These are phyloP conservation scores for Fusarium sp. DNA, from an alignment of 2,329 filamentous ascomycete genomes.

Conservation along the genomic window DNA sequence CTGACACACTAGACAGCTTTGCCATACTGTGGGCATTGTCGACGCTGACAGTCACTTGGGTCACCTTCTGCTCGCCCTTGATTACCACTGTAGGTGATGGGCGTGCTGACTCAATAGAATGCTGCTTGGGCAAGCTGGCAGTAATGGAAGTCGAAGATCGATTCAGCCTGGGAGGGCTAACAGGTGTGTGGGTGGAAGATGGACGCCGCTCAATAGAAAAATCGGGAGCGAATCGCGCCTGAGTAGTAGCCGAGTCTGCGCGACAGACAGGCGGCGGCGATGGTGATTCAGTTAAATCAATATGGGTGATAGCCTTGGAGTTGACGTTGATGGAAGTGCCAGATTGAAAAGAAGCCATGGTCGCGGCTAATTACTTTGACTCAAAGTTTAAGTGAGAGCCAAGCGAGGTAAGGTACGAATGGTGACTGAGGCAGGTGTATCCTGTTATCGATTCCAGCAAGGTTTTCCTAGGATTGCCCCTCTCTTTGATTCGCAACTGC, in stretches of 20 bases:
- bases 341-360: slow-evolving; percentile 18
- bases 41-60: slow-evolving; percentile 12
- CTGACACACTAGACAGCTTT: slow-evolving; percentile 33
- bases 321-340: slow-evolving; percentile 14
- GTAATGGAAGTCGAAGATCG: slow-evolving; percentile 27
- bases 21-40: slow-evolving; percentile 42
- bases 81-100: background rate
- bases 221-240: slow-evolving; percentile 23
- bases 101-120: slow-evolving; percentile 7
- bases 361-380: slow-evolving; percentile 34
- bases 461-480: slow-evolving; percentile 45
- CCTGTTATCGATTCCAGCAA: slow-evolving; percentile 12
- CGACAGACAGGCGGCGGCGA: background rate
- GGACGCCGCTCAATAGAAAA: slow-evolving; percentile 17
- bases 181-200: slow-evolving; percentile 31
- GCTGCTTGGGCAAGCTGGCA: slow-evolving; percentile 3
- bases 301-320: slow-evolving; percentile 2
- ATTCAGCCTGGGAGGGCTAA: slow-evolving; percentile 47
- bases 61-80: slow-evolving; percentile 16
- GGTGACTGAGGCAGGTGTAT: background rate
- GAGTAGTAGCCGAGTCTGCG: slow-evolving; percentile 14
- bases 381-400: slow-evolving; percentile 15
- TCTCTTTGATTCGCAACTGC: slow-evolving; percentile 39
- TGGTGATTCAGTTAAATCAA: slow-evolving; percentile 36
- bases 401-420: slow-evolving; percentile 5